Evolutionary conservation across 257 asterid genomes (phyloP), one percentile per base, ranked within the genome.

Genomic region (Anisodus acutangulus): DNA sequence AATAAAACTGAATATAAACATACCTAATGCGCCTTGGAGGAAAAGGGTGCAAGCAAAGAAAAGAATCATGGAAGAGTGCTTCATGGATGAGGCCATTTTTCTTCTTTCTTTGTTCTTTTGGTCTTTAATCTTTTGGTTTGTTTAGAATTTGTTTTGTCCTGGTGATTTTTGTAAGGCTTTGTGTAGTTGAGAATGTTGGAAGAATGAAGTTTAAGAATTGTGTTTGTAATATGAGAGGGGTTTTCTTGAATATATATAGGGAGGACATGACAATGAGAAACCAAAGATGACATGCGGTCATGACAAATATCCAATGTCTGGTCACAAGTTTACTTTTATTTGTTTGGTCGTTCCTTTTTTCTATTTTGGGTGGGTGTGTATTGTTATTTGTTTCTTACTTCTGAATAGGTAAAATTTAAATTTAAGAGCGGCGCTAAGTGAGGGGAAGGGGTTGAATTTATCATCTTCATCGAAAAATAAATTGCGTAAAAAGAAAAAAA

Each of bases 21-120:
- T 91, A 89, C 96, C 96, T 83, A 86, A 63, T 10, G 87, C 76
- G 79, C 85, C 89, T 83, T 86, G 93, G 41, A 89, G 15, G 59
- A 90, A 71, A 79, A 92, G 85, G 85, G 89, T 88, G 87, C 81
- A 90, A 69, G 91, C 90, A 81, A 92, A 85, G 89, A 91, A 86
- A 88, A 93, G 86, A 86, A 90, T 49, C 71, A 89, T 51, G 26
- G 64, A 74, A 1, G 84, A 51, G 35, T 31, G 35, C 35, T 84
- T 88, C 83, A 86, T 83, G 82, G 87, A 58, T 26, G 88, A 88
- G 78, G 74, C 89, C 95, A 90, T 92, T 80, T 37, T 84, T 85
- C 55, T 39, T 74, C 83, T 41, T 39, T 68, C 82, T 87, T 31
- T 49, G 72, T 83, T 83, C 60, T 70, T 10, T 81, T 45, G 58